Evolutionary conservation across 1,284 basidiomycete species (phyloP).

Genomic region (Cutaneotrichosporon sp.): DNA sequence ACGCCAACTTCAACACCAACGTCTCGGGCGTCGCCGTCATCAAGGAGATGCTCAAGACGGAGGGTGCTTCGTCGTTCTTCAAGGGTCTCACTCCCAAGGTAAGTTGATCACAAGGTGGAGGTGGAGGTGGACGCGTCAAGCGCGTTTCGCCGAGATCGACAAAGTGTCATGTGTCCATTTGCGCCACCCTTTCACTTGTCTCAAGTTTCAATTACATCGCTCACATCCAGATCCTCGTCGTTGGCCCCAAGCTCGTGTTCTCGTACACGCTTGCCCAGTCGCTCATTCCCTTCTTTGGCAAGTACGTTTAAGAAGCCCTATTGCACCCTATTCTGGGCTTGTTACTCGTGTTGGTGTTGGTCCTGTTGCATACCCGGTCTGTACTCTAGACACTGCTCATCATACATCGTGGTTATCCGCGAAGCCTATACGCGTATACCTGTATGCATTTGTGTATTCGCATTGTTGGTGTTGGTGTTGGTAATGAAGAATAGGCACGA

Average conservation of each 20-base stretch:
- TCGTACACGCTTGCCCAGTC: conserved; percentile 96
- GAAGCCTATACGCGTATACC: conserved; percentile 8
- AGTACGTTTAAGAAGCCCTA: conserved; percentile 60
- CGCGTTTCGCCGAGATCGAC: background rate
- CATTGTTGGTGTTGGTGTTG: background rate
- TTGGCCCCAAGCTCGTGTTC: conserved; percentile 97
- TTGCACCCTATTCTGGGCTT: conserved; percentile 1
- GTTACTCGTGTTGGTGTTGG: conserved; percentile 9
- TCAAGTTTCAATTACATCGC: background rate
- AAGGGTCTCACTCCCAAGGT: conserved; percentile 96
- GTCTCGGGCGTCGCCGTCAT: conserved; percentile 80
- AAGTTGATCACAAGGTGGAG: conserved; percentile 31
- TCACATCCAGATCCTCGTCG: conserved; percentile 74
- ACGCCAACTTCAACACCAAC: conserved; percentile 93
- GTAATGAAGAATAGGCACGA: background rate
- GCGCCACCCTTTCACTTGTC: background rate
- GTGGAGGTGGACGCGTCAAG: conserved; percentile 6
- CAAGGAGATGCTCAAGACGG: conserved; percentile 81
- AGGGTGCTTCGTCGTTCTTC: conserved; percentile 86
- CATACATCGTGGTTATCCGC: conserved; percentile 13
- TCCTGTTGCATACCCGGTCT: conserved; percentile 18
- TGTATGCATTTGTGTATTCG: conserved; percentile 13
- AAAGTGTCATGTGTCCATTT: background rate
- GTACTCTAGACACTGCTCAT: conserved; percentile 14
- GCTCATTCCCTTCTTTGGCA: conserved; percentile 88